Evolutionary conservation across 2,329 filamentous ascomycete genomes (phyloP), one percentile per base, ranked within the genome.

Genomic region (Arachnopeziza araneosa): DNA sequence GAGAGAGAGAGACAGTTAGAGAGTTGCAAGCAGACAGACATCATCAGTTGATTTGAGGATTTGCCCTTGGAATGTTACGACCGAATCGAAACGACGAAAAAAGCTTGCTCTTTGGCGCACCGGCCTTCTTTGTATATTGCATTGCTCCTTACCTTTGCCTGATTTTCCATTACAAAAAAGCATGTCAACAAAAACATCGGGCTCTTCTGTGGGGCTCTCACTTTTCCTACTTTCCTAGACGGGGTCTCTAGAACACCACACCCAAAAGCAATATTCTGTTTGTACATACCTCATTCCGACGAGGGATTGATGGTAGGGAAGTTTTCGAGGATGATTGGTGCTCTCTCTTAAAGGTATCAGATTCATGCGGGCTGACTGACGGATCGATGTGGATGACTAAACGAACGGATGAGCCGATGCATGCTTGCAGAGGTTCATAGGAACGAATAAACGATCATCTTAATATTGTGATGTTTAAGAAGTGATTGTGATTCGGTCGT

Each of bases 1-100:
- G 50, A 52, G 50, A 52, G 21, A 52, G 36, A 14, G 36, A 44
- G 36, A 44, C 36, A 17, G 36, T 44, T 14, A 44, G 36, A 44
- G 36, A 44, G 36, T 44, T 44, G 36, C 36, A 44, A 14, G 36
- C 36, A 44, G 22, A n/a, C n/a, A n/a, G n/a, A n/a, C n/a, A n/a
- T n/a, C n/a, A n/a, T n/a, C 48, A 50, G 48, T 50, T 52, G 50
- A 52, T 52, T 24, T 52, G 50, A 52, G 50, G 50, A 52, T 52
- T 52, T 52, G 14, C 50, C 24, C 21, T 23, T 24, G 50, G 50
- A 52, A 52, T 44, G 36, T 44, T 44, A 44, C 17, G 36, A 44
- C 36, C 12, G 36, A 44, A 44, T 44, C 36, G 36, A 44, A 17
- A 44, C 36, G 36, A 44, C 36, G 36, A 44, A 14, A 44, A 44